Evolutionary conservation across 352 stramenopile genomes (phyloP), one percentile per base, ranked within the genome.

Genomic region (Blastocystis sp.): DNA sequence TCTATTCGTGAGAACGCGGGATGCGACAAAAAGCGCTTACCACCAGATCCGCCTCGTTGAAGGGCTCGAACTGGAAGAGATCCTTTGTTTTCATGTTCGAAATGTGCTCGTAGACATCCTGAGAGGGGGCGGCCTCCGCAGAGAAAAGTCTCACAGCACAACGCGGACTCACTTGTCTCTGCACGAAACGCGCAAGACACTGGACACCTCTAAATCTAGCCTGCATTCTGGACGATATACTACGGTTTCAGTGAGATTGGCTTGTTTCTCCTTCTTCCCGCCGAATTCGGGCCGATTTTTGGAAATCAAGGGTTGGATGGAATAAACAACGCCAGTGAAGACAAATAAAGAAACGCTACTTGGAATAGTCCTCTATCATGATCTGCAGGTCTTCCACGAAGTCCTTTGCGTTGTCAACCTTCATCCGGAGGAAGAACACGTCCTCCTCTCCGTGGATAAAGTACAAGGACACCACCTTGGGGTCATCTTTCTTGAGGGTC

Each of bases 51-150:
- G 28, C 28, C 40, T 79, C 43, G 34, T 79, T 79, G 69, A 79
- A 79, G 69, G 69, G 69, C 34, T 79, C 69, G 34, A 79, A 79
- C 45, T 79, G 69, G 69, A 79, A 79, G 43, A 79, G 69, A 45
- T 79, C 69, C 54, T 79, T 45, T 62, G 69, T 79, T 45, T 79
- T 79, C 69, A 79, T 79, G 43, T 79, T 79, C 42, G 42, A 64
- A 28, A 79, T 79, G 45, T 79, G 69, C 43, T 79, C 69, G 43
- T 79, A 79, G 24, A 79, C 69, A 61, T 45, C 40, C n/a, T 34
- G 24, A 19, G 40, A 61, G 43, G 69, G 69, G 63, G 69, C 6
- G 19, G 69, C 69, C 38, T 45, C 69, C 45, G 69, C 43, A 3
- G 69, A 79, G 43, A 79, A 79, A 61, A 79, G 19, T 79, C 69